phyloP scores from a whole-genome alignment of 129 eudicot species.

The Ambrosia artemisiifolia region DNA sequence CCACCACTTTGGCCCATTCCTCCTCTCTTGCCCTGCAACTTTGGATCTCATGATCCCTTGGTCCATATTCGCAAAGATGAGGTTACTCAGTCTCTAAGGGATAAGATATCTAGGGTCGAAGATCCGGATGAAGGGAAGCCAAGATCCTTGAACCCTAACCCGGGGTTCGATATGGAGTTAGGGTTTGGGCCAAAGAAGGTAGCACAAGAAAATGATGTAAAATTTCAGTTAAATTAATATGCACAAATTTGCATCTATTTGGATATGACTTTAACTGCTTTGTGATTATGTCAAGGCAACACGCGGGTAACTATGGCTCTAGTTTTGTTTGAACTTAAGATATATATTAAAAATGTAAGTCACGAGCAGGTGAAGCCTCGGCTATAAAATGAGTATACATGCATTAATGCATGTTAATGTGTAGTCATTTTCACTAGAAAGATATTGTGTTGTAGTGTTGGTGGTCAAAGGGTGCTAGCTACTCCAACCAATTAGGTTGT shows the following conservation, averaged over 20 bases:
- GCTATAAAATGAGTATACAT: too few species aligned
- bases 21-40: constrained; percentile 59
- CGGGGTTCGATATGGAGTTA: constrained; percentile 19
- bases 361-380: too few species aligned
- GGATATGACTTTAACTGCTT: neutral
- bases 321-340: too few species aligned
- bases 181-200: constrained; percentile 33
- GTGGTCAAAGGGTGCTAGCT: too few species aligned
- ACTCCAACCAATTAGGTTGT: too few species aligned
- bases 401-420: too few species aligned
- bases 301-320: too few species aligned
- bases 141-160: constrained; percentile 11
- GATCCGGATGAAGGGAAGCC: constrained; percentile 25
- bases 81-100: constrained; percentile 14
- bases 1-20: constrained; percentile 59
- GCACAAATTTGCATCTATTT: constrained; percentile 7
- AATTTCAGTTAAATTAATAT: constrained; percentile 29
- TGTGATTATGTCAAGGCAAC: too few species aligned
- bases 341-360: too few species aligned
- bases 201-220: constrained; percentile 30
- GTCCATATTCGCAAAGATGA: neutral
- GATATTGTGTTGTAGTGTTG: too few species aligned
- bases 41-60: constrained; percentile 30
- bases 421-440: too few species aligned
- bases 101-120: constrained; percentile 17